Evolutionary conservation across 192 early-diverging fungal species (phyloP), one percentile per base, ranked within the genome.

Genomic region (Obelidium mucronatum): DNA sequence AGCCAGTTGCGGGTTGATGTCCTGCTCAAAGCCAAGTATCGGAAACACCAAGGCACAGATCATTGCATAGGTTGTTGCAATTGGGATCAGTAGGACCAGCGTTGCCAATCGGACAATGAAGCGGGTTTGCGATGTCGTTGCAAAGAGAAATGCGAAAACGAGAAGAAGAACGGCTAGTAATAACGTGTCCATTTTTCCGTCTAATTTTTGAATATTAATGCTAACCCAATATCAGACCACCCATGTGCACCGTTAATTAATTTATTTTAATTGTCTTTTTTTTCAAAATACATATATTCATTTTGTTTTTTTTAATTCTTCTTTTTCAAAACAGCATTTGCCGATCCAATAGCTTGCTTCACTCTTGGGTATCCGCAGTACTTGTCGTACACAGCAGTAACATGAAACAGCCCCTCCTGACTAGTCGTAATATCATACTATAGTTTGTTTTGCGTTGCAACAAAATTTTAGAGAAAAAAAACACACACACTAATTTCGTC

Each of bases 331-430:
- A 69, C 67, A 11, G 67, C 67, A 53, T 69, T 69, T 36, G 67
- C 24, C 6, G 67, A 48, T 6, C 67, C 67, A 13, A 69, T 36
- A 13, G 67, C 67, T 30, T 44, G 48, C 1, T 17, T 40, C 11
- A 69, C 67, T 54, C 76, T 66, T 22, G 91, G 91, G 73, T 85
- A 93, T 54, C 84, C 84, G 76, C 91, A 93, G 72, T 82, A 84
- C 30, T 63, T 73, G 71, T 93, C 91, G 42, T 86, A 81, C 13
- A 93, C 82, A 67, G 85, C 83, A 0, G 87, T 90, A 3, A 91
- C 90, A 42, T 84, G 81, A 77, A 91, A 93, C 1, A 84, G 79
- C 6, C 91, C 91, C 69, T 91, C 88, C 17, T 87, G 85, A 55
- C 79, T 81, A 36, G 90, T 90, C 0, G 67, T 76, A 44, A 91